These are phyloP conservation scores for Pseudogymnoascus pannorum DNA, from an alignment of 2,329 filamentous ascomycete genomes.

Conservation along the genomic window DNA sequence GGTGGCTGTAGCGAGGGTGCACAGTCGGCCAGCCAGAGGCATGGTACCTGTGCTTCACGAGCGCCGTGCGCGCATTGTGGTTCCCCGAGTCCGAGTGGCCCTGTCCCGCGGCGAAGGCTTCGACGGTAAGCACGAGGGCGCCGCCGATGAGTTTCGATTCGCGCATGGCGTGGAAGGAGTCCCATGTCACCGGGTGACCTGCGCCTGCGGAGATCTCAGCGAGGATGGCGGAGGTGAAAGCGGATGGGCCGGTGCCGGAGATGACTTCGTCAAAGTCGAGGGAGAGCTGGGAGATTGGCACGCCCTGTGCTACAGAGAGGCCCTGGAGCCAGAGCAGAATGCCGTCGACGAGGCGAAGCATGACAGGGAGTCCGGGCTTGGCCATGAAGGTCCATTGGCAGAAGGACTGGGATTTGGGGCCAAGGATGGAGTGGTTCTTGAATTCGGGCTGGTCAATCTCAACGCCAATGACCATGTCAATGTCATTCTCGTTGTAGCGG, in stretches of 20 bases:
- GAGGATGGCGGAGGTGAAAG: slow-evolving; percentile 59
- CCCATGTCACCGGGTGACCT: slow-evolving; percentile 48
- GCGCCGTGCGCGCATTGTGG: slow-evolving; percentile 56
- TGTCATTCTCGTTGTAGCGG: slow-evolving; percentile 53
- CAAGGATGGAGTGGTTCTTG: slow-evolving; percentile 55
- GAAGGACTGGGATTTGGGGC: slow-evolving; percentile 61
- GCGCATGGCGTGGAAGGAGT: slow-evolving; percentile 55
- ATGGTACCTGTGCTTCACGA: slow-evolving; percentile 70
- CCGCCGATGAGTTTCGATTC: slow-evolving; percentile 60
- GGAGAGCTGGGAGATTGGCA: slow-evolving; percentile 51
- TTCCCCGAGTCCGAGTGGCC: slow-evolving; percentile 67
- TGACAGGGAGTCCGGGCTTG: slow-evolving; percentile 59
- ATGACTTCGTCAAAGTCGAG: slow-evolving; percentile 68
- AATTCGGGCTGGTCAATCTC: slow-evolving; percentile 66
- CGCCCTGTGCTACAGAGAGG: slow-evolving; percentile 50
- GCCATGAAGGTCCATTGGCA: slow-evolving; percentile 72
- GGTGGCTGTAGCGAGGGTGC: slow-evolving; percentile 60
- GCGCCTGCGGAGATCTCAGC: slow-evolving; percentile 51
- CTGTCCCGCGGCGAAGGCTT: slow-evolving; percentile 66
- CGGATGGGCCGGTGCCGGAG: slow-evolving; percentile 63
- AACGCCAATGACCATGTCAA: slow-evolving; percentile 63
- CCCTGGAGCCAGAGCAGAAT: slow-evolving; percentile 60
- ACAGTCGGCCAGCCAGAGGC: slow-evolving; percentile 63
- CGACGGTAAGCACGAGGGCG: slow-evolving; percentile 60
- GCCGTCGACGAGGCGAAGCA: slow-evolving; percentile 60